Base-by-base conservation (phyloP, 306 rosid species). In the Mimosa pudica region DNA sequence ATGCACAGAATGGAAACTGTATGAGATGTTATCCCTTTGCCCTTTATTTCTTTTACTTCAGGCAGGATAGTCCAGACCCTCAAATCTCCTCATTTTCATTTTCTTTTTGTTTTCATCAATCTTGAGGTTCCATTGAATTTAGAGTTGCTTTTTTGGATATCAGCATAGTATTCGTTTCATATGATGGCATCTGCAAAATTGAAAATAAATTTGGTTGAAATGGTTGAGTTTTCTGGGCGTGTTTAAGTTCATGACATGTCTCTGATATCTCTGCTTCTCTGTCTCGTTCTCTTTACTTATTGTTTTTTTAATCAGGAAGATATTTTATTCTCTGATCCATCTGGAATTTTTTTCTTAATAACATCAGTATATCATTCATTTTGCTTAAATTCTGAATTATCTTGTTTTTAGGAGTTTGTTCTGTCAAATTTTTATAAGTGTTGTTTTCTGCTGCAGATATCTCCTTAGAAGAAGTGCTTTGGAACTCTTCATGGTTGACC, bases 381-480 rank as follows among this genome's bases (percentile, higher is more conserved):
- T 46, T 16, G 54, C 65, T 41, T 47, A 36, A 18, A 45, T 66
- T 8, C 70, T 48, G 76, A 38, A 38, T 64, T 64, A 70, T 81
- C 12, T 77, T 68, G n/a, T n/a, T 71, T 74, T 64, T 61, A 45
- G 48, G 36, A 36, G 48, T 71, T 41, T 44, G 35, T 75, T 55
- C 73, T 20, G 57, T 74, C 74, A 46, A 14, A 0, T 8, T 55
- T 65, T 83, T 66, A 66, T 44, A 70, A 70, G 17, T 76, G 65
- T 67, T 77, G 13, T 33, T 81, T 80, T 69, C 77, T 71, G 3
- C 76, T 74, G 62, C 89, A 95, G 99, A 82, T 95, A 93, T 89
- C 96, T 95, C 70, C 92, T 95, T 52, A 88, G 98, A 89, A 90
- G 98, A 90, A 93, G 98, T 89, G 97, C 99, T 70, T 83, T 95